These are phyloP conservation scores for Phytophthora tubulina DNA, from an alignment of 352 stramenopile genomes.

Conservation along the genomic window DNA sequence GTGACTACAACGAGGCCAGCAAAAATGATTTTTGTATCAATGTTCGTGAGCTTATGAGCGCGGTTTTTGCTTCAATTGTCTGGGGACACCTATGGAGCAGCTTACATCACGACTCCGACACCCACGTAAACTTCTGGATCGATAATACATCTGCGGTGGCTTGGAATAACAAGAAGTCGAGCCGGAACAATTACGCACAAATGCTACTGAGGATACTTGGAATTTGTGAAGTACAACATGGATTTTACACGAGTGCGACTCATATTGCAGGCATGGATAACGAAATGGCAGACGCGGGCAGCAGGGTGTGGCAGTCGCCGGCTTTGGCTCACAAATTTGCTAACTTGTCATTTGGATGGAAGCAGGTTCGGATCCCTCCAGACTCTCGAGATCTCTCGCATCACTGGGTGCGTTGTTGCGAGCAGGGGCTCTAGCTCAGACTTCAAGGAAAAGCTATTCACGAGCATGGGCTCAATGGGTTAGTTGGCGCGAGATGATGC, in stretches of 20 bases:
- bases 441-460: constrained; percentile 3
- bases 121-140: constrained; percentile 16
- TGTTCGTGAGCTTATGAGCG: constrained; percentile 24
- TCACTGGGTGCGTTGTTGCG: constrained; percentile 27
- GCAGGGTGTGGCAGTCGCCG: constrained; percentile 25
- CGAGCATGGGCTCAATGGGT: constrained; percentile 18
- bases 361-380: constrained; percentile 13
- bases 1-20: background rate
- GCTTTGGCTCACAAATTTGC: background rate
- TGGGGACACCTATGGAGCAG: constrained; percentile 7
- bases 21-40: constrained; percentile 15
- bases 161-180: constrained; percentile 15
- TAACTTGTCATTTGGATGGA: constrained; percentile 7
- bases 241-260: constrained; percentile 12
- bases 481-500: constrained; percentile 21
- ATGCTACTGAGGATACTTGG: constrained; percentile 18
- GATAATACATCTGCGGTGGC: constrained; percentile 22
- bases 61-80: constrained; percentile 15
- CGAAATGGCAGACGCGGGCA: constrained; percentile 29
- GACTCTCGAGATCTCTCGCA: constrained; percentile 28
- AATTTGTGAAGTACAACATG: constrained; percentile 15
- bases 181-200: constrained; percentile 20
- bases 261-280: constrained; percentile 21
- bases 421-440: constrained; percentile 22
- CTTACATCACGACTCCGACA: background rate